Evolutionary conservation across 768 basidiomycete species (phyloP).

Genomic region (Kondoa subrosea): DNA sequence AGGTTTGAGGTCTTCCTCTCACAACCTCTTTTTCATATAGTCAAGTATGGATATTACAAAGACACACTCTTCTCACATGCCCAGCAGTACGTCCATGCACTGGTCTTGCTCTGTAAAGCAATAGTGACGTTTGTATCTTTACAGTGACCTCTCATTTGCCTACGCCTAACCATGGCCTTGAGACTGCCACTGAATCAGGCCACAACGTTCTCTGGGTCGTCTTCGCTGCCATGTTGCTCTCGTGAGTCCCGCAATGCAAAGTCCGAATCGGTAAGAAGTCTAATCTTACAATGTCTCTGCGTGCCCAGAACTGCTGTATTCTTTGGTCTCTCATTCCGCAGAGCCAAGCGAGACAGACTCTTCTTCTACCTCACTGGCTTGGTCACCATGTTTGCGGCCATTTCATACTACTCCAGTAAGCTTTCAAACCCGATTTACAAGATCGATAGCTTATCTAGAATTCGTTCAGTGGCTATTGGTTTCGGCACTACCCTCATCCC

Average conservation of each 20-base stretch:
- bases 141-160: not conserved
- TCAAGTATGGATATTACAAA: not conserved
- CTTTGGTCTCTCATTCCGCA: not conserved
- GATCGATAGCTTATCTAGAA: not conserved
- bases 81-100: not conserved
- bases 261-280: no score
- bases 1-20: no score
- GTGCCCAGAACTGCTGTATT: not conserved
- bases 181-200: not conserved
- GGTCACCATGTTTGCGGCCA: not conserved
- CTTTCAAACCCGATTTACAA: not conserved
- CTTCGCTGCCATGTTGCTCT: not conserved
- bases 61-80: not conserved
- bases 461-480: not conserved
- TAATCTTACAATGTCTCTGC: no score
- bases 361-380: constrained; percentile 4
- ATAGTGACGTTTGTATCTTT: no score
- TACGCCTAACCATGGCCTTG: not conserved
- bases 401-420: not conserved
- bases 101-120: no score
- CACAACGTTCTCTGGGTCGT: not conserved
- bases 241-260: no score
- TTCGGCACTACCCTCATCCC: not conserved
- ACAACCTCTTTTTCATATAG: not conserved
- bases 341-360: not conserved